Evolutionary conservation across 2,329 filamentous ascomycete species (phyloP).

Genomic region (Aphanocladium album): DNA sequence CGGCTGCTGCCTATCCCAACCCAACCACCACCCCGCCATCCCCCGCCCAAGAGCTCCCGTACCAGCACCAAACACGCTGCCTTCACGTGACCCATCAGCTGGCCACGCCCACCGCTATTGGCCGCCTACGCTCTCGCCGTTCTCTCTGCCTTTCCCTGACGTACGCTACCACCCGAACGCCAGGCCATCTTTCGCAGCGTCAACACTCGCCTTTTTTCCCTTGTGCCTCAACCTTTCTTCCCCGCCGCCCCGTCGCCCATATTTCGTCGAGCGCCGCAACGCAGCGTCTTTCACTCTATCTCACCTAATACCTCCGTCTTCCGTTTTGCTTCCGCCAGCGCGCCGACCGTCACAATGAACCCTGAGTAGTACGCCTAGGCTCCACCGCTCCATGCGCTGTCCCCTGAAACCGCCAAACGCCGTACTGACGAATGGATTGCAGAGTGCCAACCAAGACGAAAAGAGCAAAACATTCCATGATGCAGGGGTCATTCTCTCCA

Average conservation of each 20-base stretch:
- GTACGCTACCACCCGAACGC: conserved; percentile 3
- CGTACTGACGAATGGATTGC: conserved; percentile 13
- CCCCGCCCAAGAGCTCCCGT: background rate
- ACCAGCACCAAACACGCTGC: background rate
- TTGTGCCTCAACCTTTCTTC: background rate
- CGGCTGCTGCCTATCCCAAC: no score
- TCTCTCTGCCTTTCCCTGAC: conserved; percentile 30
- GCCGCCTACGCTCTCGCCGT: background rate
- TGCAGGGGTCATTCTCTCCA: background rate
- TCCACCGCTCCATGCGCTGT: conserved; percentile 16
- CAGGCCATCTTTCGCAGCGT: background rate
- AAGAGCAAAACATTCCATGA: background rate
- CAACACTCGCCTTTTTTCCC: background rate
- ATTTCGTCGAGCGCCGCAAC: conserved; percentile 4
- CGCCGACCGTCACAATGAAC: conserved; percentile 65
- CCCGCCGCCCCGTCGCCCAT: background rate
- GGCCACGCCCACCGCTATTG: background rate
- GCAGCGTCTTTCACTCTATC: background rate
- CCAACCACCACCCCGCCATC: background rate
- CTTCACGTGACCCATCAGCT: background rate
- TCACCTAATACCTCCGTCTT: background rate
- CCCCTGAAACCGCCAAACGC: conserved; percentile 22
- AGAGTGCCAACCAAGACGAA: conserved; percentile 8
- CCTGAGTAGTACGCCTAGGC: conserved; percentile 74
- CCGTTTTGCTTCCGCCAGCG: conserved; percentile 7